These are phyloP conservation scores for Beauveria rudraprayagi DNA, from an alignment of 2,329 filamentous ascomycete species.

Conservation along the genomic window DNA sequence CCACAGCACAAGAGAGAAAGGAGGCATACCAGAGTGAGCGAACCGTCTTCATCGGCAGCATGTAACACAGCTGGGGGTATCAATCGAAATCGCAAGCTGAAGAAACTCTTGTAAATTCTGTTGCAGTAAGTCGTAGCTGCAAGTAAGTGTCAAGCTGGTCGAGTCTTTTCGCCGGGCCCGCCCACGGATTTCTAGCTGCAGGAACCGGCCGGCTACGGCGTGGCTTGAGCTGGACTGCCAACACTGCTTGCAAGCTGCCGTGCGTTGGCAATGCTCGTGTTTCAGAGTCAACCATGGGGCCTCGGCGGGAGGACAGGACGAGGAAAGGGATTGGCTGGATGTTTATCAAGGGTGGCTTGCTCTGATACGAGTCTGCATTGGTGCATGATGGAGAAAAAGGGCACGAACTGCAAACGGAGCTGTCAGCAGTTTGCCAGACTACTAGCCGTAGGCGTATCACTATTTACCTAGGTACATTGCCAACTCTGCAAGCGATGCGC, in stretches of 20 bases:
- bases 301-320: neutral
- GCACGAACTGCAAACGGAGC: slow-evolving; percentile 4
- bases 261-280: neutral
- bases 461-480: no score
- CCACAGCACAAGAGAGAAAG: no score
- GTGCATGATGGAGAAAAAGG: neutral
- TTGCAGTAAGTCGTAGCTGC: no score
- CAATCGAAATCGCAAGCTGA: no score
- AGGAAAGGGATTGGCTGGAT: neutral
- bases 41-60: no score
- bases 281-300: neutral
- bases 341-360: slow-evolving; percentile 2
- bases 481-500: neutral
- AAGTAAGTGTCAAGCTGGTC: neutral
- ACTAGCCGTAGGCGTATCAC: no score
- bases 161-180: neutral
- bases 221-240: neutral
- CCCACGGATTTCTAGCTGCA: neutral
- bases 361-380: neutral
- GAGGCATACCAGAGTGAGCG: no score
- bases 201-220: neutral
- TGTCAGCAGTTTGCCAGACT: neutral
- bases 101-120: no score
- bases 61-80: no score
- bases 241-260: neutral